These are phyloP conservation scores for Fusarium sterilihyphosum DNA, from an alignment of 2,329 filamentous ascomycete species.

Conservation along the genomic window DNA sequence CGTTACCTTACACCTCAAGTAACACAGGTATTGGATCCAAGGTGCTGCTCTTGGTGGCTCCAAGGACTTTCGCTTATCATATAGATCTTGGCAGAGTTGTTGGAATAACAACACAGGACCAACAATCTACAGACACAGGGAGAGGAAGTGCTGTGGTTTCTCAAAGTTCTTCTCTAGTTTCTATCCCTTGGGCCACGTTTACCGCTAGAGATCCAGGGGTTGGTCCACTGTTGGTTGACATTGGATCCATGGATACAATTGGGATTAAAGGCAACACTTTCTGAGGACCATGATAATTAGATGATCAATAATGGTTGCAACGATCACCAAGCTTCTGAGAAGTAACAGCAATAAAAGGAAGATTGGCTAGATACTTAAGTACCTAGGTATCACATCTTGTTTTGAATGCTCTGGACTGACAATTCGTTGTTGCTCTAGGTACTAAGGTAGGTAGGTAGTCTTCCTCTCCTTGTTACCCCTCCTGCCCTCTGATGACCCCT, in stretches of 20 bases:
- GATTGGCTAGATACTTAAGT: not conserved
- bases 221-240: not conserved
- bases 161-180: not conserved
- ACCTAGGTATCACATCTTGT: not conserved
- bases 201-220: conserved; percentile 6
- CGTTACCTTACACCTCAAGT: not conserved
- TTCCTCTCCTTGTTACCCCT: not conserved
- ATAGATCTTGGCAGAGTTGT: not conserved
- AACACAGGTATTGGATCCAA: not conserved
- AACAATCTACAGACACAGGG: not conserved
- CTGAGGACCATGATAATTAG: not conserved
- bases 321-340: not conserved
- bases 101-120: no score
- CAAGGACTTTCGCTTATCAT: no score
- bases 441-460: not conserved
- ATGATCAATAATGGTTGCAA: not conserved
- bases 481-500: not conserved
- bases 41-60: not conserved
- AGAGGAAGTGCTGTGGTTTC: not conserved
- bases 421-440: not conserved
- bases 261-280: not conserved
- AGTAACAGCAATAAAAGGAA: not conserved
- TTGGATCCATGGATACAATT: not conserved
- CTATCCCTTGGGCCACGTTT: conserved; percentile 12
- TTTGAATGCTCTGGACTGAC: not conserved